Conservation (phyloP, 441 rosid genomes). For the Erodium moschatum region DNA sequence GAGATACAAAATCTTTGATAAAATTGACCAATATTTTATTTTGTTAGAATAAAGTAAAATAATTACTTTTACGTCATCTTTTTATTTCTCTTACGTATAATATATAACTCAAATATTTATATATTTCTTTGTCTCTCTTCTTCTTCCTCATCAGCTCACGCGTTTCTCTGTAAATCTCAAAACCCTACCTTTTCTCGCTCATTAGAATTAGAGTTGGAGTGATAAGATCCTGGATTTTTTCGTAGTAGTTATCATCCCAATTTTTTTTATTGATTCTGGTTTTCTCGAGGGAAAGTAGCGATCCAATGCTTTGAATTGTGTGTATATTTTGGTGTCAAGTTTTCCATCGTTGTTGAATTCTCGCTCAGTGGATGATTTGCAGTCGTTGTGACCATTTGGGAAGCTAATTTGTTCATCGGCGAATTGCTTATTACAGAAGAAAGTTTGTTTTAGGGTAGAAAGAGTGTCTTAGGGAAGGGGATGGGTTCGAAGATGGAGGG, state of each 20-base stretch:
- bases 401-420: background rate
- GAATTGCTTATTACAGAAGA: background rate
- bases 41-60: no score
- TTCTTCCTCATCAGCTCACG: conserved; percentile 1
- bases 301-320: conserved; percentile 29
- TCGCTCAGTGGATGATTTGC: background rate
- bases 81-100: background rate
- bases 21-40: no score
- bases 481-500: conserved; percentile 53
- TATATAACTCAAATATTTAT: background rate
- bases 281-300: conserved; percentile 23
- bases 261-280: background rate
- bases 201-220: background rate
- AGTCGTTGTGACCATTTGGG: background rate
- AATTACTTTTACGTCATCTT: background rate
- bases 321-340: conserved; percentile 5
- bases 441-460: background rate
- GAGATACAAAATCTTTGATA: no score
- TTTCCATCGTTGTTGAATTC: background rate
- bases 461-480: background rate
- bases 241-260: background rate
- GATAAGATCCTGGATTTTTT: background rate
- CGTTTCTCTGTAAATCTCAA: conserved; percentile 18
- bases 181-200: conserved; percentile 14
- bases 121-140: background rate